These are phyloP conservation scores for Ustilago nuda DNA, from an alignment of 1,284 basidiomycete genomes.

Conservation along the genomic window DNA sequence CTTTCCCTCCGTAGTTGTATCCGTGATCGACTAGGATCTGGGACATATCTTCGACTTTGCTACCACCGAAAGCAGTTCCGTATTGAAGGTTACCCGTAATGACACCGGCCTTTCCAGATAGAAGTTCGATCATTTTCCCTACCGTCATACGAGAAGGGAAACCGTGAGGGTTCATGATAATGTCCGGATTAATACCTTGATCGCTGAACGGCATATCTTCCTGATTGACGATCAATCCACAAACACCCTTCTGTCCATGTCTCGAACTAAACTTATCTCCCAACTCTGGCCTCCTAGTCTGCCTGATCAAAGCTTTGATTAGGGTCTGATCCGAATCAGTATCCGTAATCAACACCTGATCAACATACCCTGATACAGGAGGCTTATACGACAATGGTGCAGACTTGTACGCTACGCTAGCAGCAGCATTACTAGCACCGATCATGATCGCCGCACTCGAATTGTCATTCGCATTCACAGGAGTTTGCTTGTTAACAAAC, in stretches of 20 bases:
- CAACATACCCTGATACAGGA: constrained; percentile 86
- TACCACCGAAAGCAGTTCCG: constrained; percentile 94
- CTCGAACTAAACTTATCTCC: constrained; percentile 99
- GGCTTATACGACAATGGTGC: constrained; percentile 63
- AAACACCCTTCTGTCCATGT: constrained; percentile 99
- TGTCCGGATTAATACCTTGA: constrained; percentile 92
- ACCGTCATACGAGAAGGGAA: constrained; percentile 99
- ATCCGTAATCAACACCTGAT: constrained; percentile 97
- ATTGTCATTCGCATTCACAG: constrained; percentile 82
- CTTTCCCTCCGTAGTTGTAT: constrained; percentile 97
- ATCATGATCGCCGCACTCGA: constrained; percentile 61
- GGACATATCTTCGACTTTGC: constrained; percentile 99
- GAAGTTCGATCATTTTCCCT: constrained; percentile 98
- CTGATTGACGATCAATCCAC: constrained; percentile 97
- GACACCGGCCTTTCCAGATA: constrained; percentile 86
- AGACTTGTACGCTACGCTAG: constrained; percentile 73
- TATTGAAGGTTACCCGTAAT: constrained; percentile 87
- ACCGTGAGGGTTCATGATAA: constrained; percentile 99
- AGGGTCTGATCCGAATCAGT: constrained; percentile 91
- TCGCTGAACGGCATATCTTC: constrained; percentile 99
- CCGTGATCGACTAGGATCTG: constrained; percentile 93
- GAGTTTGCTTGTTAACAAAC: constrained; percentile 96
- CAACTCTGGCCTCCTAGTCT: constrained; percentile 93
- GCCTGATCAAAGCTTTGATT: constrained; percentile 97
- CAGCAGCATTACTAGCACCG: constrained; percentile 30